Conservation (phyloP, 2,329 filamentous ascomycete genomes). For the Colletotrichum chrysophilum region DNA sequence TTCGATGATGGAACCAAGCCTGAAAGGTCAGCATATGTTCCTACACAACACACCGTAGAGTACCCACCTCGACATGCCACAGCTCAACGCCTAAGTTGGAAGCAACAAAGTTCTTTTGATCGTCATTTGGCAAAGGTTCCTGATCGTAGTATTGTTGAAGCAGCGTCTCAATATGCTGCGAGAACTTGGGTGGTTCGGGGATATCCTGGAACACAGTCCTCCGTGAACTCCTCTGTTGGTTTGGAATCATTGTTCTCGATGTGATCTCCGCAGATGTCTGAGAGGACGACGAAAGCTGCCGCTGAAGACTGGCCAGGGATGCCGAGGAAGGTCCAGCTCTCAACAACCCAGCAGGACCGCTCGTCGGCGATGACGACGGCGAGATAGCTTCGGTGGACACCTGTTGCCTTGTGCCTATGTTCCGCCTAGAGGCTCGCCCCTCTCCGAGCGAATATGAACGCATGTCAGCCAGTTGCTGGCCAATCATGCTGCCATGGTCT, state of each 20-base stretch:
- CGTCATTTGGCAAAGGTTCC: constrained; percentile 52
- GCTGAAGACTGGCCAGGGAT: neutral
- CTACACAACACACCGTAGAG: too few species aligned
- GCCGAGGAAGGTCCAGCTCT: constrained; percentile 26
- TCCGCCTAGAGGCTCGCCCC: neutral
- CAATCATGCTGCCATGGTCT: neutral
- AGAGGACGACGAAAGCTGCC: neutral
- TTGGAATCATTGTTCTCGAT: constrained; percentile 47
- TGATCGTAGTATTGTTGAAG: constrained; percentile 59
- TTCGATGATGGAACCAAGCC: constrained; percentile 60
- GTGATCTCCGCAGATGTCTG: constrained; percentile 26
- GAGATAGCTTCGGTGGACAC: neutral
- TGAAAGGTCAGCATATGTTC: constrained; percentile 26
- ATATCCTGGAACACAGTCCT: constrained; percentile 43
- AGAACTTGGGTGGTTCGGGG: constrained; percentile 49
- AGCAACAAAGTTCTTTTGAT: constrained; percentile 57
- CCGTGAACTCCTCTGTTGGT: constrained; percentile 47
- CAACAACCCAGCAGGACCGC: constrained; percentile 20
- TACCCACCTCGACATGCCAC: constrained; percentile 52
- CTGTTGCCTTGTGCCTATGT: neutral
- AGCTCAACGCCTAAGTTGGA: constrained; percentile 59
- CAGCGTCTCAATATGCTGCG: constrained; percentile 53
- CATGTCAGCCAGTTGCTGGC: neutral
- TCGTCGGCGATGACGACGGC: constrained; percentile 26
- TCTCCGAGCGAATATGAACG: neutral